Percentiles rank a stretch among this genome's conserved stretches.
phyloP scores from a whole-genome alignment of 1,284 basidiomycete genomes.

The Moesziomyces globuligerus region DNA sequence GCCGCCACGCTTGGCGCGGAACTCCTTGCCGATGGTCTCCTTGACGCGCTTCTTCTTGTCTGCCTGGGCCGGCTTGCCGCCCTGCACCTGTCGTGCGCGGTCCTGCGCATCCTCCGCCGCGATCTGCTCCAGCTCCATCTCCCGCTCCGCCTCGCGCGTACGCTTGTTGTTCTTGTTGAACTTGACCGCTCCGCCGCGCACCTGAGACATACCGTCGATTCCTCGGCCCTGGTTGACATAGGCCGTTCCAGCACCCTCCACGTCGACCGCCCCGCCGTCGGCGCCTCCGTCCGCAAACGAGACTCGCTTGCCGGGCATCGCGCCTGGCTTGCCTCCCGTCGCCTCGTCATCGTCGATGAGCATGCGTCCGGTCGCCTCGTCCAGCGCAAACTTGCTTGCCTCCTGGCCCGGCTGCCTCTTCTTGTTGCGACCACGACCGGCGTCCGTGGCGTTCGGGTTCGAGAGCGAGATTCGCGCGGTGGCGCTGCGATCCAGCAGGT shows the following conservation, averaged over 20 bases:
- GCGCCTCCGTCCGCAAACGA: constrained; percentile 66
- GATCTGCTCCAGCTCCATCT: constrained; percentile 56
- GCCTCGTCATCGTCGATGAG: constrained; percentile 74
- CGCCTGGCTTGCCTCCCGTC: constrained; percentile 19
- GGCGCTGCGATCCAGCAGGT: constrained; percentile 80
- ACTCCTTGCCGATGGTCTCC: constrained; percentile 61
- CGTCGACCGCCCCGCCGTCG: constrained; percentile 73
- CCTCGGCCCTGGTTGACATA: constrained; percentile 84
- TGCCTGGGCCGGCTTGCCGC: constrained; percentile 11
- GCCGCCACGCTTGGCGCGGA: constrained; percentile 56
- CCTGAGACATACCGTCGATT: constrained; percentile 84
- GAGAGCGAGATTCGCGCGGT: constrained; percentile 36
- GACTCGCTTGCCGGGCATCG: constrained; percentile 21
- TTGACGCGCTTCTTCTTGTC: constrained; percentile 49
- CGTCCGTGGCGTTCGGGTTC: constrained; percentile 34
- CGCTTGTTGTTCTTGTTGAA: constrained; percentile 85
- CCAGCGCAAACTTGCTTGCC: constrained; percentile 85
- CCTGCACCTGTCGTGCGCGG: constrained; percentile 31
- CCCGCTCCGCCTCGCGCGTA: constrained; percentile 58
- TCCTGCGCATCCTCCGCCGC: constrained; percentile 52
- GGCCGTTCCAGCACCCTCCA: constrained; percentile 72
- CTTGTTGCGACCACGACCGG: constrained; percentile 24
- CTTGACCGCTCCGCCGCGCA: constrained; percentile 81
- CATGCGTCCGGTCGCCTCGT: constrained; percentile 87
- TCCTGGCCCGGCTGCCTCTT: constrained; percentile 77